These are phyloP conservation scores for Escallonia herrerae DNA, from an alignment of 129 eudicot species.

Conservation along the genomic window DNA sequence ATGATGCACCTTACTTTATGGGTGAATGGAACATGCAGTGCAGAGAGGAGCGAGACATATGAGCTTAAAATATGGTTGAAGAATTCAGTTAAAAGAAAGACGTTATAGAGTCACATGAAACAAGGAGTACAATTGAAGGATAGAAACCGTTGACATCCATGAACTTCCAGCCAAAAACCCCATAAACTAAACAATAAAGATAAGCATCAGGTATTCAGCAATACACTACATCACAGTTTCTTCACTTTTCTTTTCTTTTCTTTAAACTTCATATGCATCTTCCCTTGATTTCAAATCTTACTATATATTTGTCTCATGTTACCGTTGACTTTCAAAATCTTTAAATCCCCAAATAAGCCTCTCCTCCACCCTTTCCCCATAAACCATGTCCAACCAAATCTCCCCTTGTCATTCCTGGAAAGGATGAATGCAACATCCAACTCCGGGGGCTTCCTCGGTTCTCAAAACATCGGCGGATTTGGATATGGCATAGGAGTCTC, in stretches of 20 bases:
- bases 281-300: constrained; percentile 21
- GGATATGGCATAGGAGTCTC: constrained; percentile 88
- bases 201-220: not conserved
- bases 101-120: constrained; percentile 15
- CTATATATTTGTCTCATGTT: constrained; percentile 14
- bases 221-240: not conserved
- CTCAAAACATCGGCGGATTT: constrained; percentile 60
- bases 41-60: not conserved
- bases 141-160: constrained; percentile 16
- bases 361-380: not conserved
- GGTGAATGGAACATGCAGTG: constrained; percentile 10
- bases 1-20: not conserved
- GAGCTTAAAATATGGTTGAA: not conserved
- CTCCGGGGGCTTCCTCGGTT: constrained; percentile 57
- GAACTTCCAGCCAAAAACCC: constrained; percentile 3
- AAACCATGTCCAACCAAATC: constrained; percentile 24
- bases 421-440: constrained; percentile 36
- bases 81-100: constrained; percentile 14
- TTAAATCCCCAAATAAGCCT: constrained; percentile 18
- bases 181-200: not conserved
- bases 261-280: constrained; percentile 3
- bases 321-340: constrained; percentile 37
- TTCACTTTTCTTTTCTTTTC: not conserved
- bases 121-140: constrained; percentile 9
- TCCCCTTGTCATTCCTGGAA: constrained; percentile 3